These are phyloP conservation scores for Ceratorhiza oryzae-sativae DNA, from an alignment of 1,284 basidiomycete species.

Conservation along the genomic window DNA sequence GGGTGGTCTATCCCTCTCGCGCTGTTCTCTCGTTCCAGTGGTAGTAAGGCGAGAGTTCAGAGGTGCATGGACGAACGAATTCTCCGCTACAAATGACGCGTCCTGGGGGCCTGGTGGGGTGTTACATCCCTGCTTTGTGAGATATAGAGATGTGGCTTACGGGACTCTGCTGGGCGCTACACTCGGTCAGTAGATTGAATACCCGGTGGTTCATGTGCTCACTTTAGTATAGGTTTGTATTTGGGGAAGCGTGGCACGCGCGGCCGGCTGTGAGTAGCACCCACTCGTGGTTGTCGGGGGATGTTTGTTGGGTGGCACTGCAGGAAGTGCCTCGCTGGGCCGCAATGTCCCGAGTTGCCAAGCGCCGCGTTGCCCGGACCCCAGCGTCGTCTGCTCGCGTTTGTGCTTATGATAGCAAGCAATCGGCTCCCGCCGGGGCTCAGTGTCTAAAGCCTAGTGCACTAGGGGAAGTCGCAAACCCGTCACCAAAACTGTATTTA, in stretches of 20 bases:
- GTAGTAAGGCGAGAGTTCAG: conserved; percentile 74
- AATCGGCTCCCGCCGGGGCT: neutral
- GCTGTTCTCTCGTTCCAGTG: conserved; percentile 49
- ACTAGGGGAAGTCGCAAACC: neutral
- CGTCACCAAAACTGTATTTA: neutral
- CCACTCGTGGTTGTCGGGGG: conserved; percentile 23
- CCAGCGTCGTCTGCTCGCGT: neutral
- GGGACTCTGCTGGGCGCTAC: conserved; percentile 25
- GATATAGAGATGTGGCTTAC: neutral
- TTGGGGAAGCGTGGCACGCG: conserved; percentile 20
- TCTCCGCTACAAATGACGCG: conserved; percentile 59
- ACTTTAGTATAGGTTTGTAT: conserved; percentile 23
- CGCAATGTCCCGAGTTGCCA: too few relatives aligned
- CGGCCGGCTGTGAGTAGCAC: conserved; percentile 18
- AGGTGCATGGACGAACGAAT: conserved; percentile 82
- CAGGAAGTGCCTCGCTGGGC: too few relatives aligned
- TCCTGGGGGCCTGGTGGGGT: conserved; percentile 15
- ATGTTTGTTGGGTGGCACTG: conserved; percentile 1
- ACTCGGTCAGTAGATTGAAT: neutral
- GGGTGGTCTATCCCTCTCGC: conserved; percentile 66
- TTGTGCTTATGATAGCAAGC: conserved; percentile 5
- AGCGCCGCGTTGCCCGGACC: conserved; percentile 1
- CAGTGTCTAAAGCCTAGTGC: neutral
- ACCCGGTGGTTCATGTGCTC: neutral
- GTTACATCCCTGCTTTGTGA: neutral